phyloP scores from a whole-genome alignment of 2,329 filamentous ascomycete genomes.

The Colletotrichum sp. region DNA sequence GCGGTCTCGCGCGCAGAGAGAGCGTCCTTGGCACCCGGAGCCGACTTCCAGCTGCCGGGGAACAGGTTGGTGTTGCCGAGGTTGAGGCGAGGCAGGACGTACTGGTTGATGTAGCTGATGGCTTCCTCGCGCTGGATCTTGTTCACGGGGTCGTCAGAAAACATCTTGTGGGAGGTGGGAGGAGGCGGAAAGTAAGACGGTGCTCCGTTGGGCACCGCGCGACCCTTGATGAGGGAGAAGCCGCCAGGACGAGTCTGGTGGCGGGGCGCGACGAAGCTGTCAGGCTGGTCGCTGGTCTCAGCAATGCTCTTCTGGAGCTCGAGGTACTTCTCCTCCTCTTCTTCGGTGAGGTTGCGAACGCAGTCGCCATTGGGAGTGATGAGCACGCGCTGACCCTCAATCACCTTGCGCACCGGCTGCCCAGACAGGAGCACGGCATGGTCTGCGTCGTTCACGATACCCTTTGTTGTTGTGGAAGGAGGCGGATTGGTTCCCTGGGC shows the following conservation, averaged over 20 bases:
- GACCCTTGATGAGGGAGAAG: slow-evolving; percentile 68
- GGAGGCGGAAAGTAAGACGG: slow-evolving; percentile 65
- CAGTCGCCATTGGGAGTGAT: slow-evolving; percentile 80
- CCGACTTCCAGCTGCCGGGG: slow-evolving; percentile 33
- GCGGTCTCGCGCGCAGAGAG: slow-evolving; percentile 48
- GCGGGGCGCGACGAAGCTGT: slow-evolving; percentile 60
- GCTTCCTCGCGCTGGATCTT: slow-evolving; percentile 72
- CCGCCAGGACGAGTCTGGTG: slow-evolving; percentile 59
- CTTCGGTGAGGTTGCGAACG: slow-evolving; percentile 71
- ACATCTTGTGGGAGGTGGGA: slow-evolving; percentile 41
- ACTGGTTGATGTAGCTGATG: slow-evolving; percentile 73
- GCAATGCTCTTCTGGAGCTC: slow-evolving; percentile 68
- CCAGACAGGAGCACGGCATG: slow-evolving; percentile 60
- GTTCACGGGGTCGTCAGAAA: slow-evolving; percentile 60
- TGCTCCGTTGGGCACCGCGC: slow-evolving; percentile 67
- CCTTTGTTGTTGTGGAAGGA: slow-evolving; percentile 39
- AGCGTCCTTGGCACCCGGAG: slow-evolving; percentile 37
- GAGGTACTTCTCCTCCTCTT: slow-evolving; percentile 75
- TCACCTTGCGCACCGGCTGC: slow-evolving; percentile 64
- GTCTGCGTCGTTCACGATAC: slow-evolving; percentile 59
- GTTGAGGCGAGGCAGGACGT: slow-evolving; percentile 66
- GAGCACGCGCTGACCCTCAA: slow-evolving; percentile 71
- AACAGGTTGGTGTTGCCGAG: slow-evolving; percentile 53
- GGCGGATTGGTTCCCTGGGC: slow-evolving; percentile 7
- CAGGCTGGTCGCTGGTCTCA: slow-evolving; percentile 53